A percentile compares a stretch with the other conserved stretches of the same genome.
These are phyloP conservation scores for Eutrema salsugineum DNA, from an alignment of 441 rosid species.

Conservation along the genomic window DNA sequence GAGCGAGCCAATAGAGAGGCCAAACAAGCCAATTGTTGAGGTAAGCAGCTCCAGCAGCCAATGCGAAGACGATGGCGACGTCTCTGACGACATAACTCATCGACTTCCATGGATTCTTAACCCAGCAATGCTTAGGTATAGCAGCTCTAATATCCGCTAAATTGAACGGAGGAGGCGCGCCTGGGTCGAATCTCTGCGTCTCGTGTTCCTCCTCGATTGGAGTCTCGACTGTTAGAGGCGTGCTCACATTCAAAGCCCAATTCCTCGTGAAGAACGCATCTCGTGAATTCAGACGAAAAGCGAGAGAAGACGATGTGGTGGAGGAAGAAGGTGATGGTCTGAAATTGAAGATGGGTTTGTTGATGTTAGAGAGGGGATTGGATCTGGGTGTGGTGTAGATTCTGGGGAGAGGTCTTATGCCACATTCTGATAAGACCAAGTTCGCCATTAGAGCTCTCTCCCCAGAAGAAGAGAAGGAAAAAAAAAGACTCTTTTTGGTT, in stretches of 20 bases:
- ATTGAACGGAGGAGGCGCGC: conserved; percentile 81
- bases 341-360: conserved; percentile 12
- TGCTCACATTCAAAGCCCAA: conserved; percentile 50
- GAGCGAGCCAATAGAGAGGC: conserved; percentile 95
- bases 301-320: background rate
- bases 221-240: conserved; percentile 34
- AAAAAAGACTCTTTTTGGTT: background rate
- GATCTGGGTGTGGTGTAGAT: conserved; percentile 39
- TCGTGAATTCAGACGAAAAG: conserved; percentile 19
- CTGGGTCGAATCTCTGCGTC: conserved; percentile 48
- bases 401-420: conserved; percentile 56
- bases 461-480: conserved; percentile 21
- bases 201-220: conserved; percentile 28
- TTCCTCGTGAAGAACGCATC: conserved; percentile 26
- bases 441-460: conserved; percentile 54
- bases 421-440: conserved; percentile 58
- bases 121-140: conserved; percentile 98
- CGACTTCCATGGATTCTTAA: conserved; percentile 85
- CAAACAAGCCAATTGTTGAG: conserved; percentile 77
- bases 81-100: conserved; percentile 95
- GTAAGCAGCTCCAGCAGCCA: conserved; percentile 79
- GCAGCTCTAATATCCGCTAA: conserved; percentile 85
- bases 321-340: background rate
- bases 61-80: conserved; percentile 63
- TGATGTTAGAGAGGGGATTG: conserved; percentile 24